Percentiles rank a stretch among this genome's conserved stretches.
These are phyloP conservation scores for Clarireedia homoeocarpa DNA, from an alignment of 2,329 filamentous ascomycete species.

Conservation along the genomic window DNA sequence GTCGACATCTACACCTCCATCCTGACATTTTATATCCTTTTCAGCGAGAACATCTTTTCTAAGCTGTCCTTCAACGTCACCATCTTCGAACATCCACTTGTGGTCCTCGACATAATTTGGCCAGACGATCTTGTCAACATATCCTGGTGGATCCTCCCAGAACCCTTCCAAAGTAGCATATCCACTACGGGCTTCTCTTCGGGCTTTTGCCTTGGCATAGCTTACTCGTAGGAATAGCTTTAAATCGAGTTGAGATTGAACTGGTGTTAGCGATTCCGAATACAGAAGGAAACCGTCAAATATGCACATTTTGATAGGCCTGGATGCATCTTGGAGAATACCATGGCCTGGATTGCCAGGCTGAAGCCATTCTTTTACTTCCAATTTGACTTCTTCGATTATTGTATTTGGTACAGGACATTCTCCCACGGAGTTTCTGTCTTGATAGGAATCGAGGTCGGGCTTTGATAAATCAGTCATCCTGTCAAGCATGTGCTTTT, in stretches of 20 bases:
- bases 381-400: constrained; percentile 39
- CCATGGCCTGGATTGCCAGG: constrained; percentile 38
- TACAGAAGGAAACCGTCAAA: constrained; percentile 88
- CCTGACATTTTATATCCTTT: constrained; percentile 43
- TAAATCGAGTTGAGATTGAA: constrained; percentile 59
- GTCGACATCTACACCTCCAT: constrained; percentile 41
- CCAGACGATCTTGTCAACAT: constrained; percentile 93
- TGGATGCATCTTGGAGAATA: constrained; percentile 21
- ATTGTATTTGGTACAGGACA: constrained; percentile 43
- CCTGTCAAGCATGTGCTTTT: constrained; percentile 17
- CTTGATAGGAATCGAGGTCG: constrained; percentile 48
- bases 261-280: constrained; percentile 41
- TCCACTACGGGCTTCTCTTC: constrained; percentile 61
- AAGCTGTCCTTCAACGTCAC: constrained; percentile 52
- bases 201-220: constrained; percentile 52
- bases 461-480: constrained; percentile 32
- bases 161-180: constrained; percentile 85
- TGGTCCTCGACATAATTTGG: constrained; percentile 84
- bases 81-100: constrained; percentile 66
- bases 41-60: constrained; percentile 38
- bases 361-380: constrained; percentile 40
- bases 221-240: constrained; percentile 71
- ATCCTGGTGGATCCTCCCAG: constrained; percentile 90
- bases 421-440: constrained; percentile 51
- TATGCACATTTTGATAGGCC: constrained; percentile 48